Conservation (phyloP, 2,329 filamentous ascomycete genomes). For the Eutypella sp. region DNA sequence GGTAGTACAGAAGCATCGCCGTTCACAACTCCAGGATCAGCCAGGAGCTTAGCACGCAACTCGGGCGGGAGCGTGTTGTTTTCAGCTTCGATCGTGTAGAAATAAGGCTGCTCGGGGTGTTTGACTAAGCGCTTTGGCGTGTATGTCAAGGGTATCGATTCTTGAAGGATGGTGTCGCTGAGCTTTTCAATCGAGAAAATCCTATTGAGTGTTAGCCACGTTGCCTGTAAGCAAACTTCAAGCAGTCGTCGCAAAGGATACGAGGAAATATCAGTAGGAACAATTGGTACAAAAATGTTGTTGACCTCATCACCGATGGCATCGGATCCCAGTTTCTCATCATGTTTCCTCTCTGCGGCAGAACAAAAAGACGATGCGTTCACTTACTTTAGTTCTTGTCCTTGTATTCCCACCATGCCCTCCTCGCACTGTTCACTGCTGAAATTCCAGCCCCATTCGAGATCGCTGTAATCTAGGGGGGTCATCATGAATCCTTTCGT, state of each 20-base stretch:
- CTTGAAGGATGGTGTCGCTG: slow-evolving; percentile 78
- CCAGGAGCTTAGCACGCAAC: slow-evolving; percentile 69
- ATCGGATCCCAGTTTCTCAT: slow-evolving; percentile 62
- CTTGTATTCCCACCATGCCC: slow-evolving; percentile 91
- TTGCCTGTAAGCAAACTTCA: slow-evolving; percentile 27
- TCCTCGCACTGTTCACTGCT: slow-evolving; percentile 91
- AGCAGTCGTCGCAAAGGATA: slow-evolving; percentile 2
- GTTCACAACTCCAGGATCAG: slow-evolving; percentile 65
- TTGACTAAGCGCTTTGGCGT: slow-evolving; percentile 85
- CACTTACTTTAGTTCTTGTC: slow-evolving; percentile 75
- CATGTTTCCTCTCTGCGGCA: slow-evolving; percentile 39
- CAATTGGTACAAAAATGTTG: slow-evolving; percentile 72
- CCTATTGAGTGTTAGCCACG: too few relatives aligned
- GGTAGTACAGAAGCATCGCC: slow-evolving; percentile 67
- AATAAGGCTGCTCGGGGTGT: slow-evolving; percentile 81
- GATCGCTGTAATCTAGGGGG: slow-evolving; percentile 78
- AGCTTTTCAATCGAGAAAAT: slow-evolving; percentile 90
- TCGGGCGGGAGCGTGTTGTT: slow-evolving; percentile 83
- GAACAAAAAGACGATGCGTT: slow-evolving; percentile 25
- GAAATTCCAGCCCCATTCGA: slow-evolving; percentile 96
- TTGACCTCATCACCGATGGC: slow-evolving; percentile 53
- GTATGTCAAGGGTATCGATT: slow-evolving; percentile 80
- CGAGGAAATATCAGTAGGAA: slow-evolving; percentile 76
- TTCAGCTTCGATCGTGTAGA: slow-evolving; percentile 92
- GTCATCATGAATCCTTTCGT: slow-evolving; percentile 88